Base-by-base conservation (phyloP, 1,139 yeast genomes). In the Arxiozyma heterogenica region DNA sequence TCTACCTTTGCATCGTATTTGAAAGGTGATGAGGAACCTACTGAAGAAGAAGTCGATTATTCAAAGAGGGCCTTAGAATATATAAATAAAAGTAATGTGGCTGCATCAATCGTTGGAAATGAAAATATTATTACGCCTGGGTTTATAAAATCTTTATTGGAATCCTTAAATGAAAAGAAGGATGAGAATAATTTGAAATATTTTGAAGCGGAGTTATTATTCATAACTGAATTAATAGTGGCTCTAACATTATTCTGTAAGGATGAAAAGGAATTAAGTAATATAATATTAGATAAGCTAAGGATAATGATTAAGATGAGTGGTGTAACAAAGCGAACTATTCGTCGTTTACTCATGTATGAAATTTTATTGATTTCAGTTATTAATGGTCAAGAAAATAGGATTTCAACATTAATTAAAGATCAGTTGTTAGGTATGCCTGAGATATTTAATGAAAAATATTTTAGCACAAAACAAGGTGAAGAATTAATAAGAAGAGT, bases 11-110 rank as follows among this genome's bases (percentile, higher is more conserved):
- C 97, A 0, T 89, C 96, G 0, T 91, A 90, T 64, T 78, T 94
- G 69, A 87, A 94, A 60, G 94, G 97, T 18, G 97, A 90, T 61
- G 95, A 87, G 8, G 97, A 91, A 67, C 98, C 98, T 4, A 80
- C 94, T 1, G 95, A 86, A 55, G 95, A 86, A 62, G 98, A 91
- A 63, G 84, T 94, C 51, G 96, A 90, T 58, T 80, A 89, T 1
- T 86, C 98, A 0, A 70, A 86, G 25, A 84, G 90, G 5, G 85
- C 96, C 0, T 73, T 86, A 54, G 96, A 91, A 61, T 91, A 97
- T 65, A 44, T 61, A 9, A 80, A 80, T 54, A 80, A 90, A 0
- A 80, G 91, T 57, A 79, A 79, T 49, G 71, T 89, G 12, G 71
- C 79, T 0, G 54, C 62, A 9, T 61, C 69, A 1, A 53, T 66